A percentile compares a stretch with the other conserved stretches of the same genome.
These are phyloP conservation scores for Auriscalpium microsporum DNA, from an alignment of 768 basidiomycete genomes.

Conservation along the genomic window DNA sequence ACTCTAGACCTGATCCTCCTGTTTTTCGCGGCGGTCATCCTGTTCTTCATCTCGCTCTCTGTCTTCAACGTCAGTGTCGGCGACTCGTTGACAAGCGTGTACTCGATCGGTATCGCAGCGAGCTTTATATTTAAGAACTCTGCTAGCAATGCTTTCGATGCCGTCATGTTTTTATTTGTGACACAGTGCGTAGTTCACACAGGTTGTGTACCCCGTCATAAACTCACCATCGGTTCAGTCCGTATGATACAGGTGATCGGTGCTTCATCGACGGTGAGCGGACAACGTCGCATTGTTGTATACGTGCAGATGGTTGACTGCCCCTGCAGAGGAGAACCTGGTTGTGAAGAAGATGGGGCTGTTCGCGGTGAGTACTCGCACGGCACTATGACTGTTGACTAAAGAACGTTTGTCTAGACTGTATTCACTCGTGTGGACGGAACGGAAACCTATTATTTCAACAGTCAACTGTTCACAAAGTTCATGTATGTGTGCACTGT, in stretches of 20 bases:
- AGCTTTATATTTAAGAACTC: conserved; percentile 78
- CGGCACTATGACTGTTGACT: neutral
- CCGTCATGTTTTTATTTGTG: conserved; percentile 77
- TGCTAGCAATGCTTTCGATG: conserved; percentile 65
- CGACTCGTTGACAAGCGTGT: conserved; percentile 62
- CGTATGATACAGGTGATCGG: conserved; percentile 78
- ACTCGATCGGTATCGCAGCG: conserved; percentile 61
- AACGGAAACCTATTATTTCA: conserved; percentile 75
- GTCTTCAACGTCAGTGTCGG: conserved; percentile 62
- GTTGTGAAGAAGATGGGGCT: conserved; percentile 76
- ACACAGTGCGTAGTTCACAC: conserved; percentile 53
- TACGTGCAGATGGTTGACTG: neutral
- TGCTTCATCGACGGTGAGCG: conserved; percentile 57
- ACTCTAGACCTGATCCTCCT: conserved; percentile 59
- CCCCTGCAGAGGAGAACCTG: conserved; percentile 46
- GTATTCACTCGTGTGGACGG: conserved; percentile 66
- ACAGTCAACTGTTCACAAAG: conserved; percentile 65
- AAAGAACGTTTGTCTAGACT: conserved; percentile 32
- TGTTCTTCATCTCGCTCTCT: conserved; percentile 68
- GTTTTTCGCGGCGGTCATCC: conserved; percentile 49
- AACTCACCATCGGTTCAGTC: conserved; percentile 29
- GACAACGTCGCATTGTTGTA: too few relatives aligned
- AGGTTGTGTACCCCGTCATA: too few relatives aligned
- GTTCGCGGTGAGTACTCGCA: conserved; percentile 45
- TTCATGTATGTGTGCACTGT: conserved; percentile 47